Percentiles rank a stretch among this genome's conserved stretches.
These are phyloP conservation scores for Canariomyces notabilis DNA, from an alignment of 2,329 filamentous ascomycete species.

Conservation along the genomic window DNA sequence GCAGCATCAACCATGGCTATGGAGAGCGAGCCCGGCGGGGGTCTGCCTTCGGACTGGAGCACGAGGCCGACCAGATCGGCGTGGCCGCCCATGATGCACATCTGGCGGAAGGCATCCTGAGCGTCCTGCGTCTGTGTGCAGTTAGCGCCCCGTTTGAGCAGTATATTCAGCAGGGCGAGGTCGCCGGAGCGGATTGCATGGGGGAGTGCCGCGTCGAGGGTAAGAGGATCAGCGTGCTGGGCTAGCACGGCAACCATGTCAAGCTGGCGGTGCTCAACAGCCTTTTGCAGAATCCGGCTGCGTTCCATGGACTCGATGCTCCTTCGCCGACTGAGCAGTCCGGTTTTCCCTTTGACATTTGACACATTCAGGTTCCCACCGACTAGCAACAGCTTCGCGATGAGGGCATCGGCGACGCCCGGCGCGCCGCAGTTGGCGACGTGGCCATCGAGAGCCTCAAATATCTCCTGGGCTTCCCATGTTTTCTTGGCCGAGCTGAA, in stretches of 20 bases:
- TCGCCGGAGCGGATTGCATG: slow-evolving; percentile 44
- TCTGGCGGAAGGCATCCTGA: slow-evolving; percentile 49
- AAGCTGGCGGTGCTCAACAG: slow-evolving; percentile 44
- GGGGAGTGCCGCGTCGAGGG: slow-evolving; percentile 47
- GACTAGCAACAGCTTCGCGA: slow-evolving; percentile 43
- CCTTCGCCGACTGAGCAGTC: slow-evolving; percentile 44
- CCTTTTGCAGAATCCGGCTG: slow-evolving; percentile 46
- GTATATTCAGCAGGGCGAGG: slow-evolving; percentile 39
- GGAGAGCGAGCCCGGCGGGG: slow-evolving; percentile 40
- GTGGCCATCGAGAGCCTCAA: slow-evolving; percentile 46
- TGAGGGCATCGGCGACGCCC: slow-evolving; percentile 52
- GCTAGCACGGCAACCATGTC: slow-evolving; percentile 52
- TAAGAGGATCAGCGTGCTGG: slow-evolving; percentile 47
- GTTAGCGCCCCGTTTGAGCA: slow-evolving; percentile 49
- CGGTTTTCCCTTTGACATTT: slow-evolving; percentile 42
- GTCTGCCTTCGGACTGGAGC: slow-evolving; percentile 45
- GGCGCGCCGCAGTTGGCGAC: slow-evolving; percentile 46
- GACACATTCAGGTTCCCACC: slow-evolving; percentile 49
- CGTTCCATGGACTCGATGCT: slow-evolving; percentile 48
- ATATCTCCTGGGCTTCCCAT: slow-evolving; percentile 50
- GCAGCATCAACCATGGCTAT: slow-evolving; percentile 49
- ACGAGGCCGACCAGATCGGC: slow-evolving; percentile 44
- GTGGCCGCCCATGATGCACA: slow-evolving; percentile 43
- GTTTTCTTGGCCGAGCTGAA: slow-evolving; percentile 45
- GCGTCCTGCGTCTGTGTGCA: slow-evolving; percentile 43